Evolutionary conservation across 192 early-diverging fungal genomes (phyloP), one percentile per base, ranked within the genome.

Genomic region (Coemansia sp.): DNA sequence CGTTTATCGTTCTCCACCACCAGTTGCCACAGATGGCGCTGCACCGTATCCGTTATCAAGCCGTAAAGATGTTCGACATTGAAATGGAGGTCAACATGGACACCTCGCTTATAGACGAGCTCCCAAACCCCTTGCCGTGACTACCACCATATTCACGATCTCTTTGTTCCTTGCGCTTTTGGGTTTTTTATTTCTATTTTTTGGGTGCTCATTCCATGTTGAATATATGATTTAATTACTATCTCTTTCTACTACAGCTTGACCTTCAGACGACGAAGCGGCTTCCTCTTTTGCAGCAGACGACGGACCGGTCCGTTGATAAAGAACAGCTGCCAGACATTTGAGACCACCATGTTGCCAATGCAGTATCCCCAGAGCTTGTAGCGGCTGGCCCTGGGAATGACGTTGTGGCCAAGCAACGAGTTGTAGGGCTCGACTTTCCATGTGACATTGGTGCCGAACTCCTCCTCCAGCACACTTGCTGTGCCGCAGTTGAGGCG

Each of bases 401-500:
- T 80, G 21, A 89, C 82, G 56, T 89, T 89, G 69, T 89, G 85
- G 32, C 86, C 87, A 18, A 69, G 46, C 26, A 65, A 46, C 18
- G 61, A 72, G 56, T 87, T 84, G 70, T 85, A 89, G 2, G 42
- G 64, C 63, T 63, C 70, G 61, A 85, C 67, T 19, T 47, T 8
- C 67, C 68, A 83, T 8, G 77, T 69, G 13, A 84, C 80, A 18
- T 51, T 55, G 1, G 63, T 54, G 63, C 80, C 77, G 0, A 72
- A 74, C 9, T 90, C 57, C 0, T 41, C 48, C 10, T 69, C 78
- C 12, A 80, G 52, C 61, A 84, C 71, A 9, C 54, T 80, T 11
- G 72, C 56, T 1, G 85, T 77, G 36, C 90, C 90, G 67, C 90
- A 92, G 74, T 92, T 92, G 66, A 90, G 80, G 61, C 87, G 84